A percentile compares a stretch with the other conserved stretches of the same genome.
Conservation (phyloP, 2,329 filamentous ascomycete genomes). For the Epicoccum nigrum region DNA sequence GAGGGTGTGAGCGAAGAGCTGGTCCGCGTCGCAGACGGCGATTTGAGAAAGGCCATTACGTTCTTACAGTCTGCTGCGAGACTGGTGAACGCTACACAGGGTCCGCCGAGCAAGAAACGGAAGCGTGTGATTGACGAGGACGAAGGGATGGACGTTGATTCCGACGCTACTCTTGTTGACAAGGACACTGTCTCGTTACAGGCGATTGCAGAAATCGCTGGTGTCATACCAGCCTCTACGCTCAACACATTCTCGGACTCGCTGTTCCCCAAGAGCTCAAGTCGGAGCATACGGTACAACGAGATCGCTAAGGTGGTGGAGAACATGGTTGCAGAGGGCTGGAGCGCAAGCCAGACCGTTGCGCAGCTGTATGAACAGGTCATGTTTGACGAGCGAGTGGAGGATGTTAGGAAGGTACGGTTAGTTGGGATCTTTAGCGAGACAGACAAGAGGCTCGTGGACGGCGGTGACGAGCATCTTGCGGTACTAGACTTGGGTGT, state of each 20-base stretch:
- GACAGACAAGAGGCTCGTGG: conserved; percentile 89
- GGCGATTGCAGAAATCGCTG: conserved; percentile 92
- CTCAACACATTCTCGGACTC: conserved; percentile 74
- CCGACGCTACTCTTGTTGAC: conserved; percentile 10
- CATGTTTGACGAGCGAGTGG: conserved; percentile 82
- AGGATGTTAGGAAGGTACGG: conserved; percentile 85
- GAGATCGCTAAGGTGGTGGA: conserved; percentile 80
- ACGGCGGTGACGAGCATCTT: conserved; percentile 94
- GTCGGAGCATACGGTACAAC: conserved; percentile 66
- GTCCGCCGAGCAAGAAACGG: conserved; percentile 49
- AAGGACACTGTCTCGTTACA: conserved; percentile 63
- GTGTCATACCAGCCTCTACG: conserved; percentile 81
- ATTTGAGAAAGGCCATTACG: conserved; percentile 94
- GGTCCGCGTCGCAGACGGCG: conserved; percentile 88
- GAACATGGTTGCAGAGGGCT: conserved; percentile 93
- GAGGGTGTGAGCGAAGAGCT: conserved; percentile 81
- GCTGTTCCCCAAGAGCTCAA: conserved; percentile 66
- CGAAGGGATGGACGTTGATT: conserved; percentile 59
- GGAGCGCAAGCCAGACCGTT: conserved; percentile 91
- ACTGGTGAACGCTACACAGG: conserved; percentile 70
- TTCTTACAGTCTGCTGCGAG: conserved; percentile 93
- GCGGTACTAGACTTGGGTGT: conserved; percentile 85
- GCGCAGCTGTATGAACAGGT: conserved; percentile 83
- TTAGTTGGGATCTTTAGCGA: conserved; percentile 92
- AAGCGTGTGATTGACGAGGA: conserved; percentile 53